phyloP scores from a whole-genome alignment of 495 filamentous ascomycete species.

The Penicillium nucicola region DNA sequence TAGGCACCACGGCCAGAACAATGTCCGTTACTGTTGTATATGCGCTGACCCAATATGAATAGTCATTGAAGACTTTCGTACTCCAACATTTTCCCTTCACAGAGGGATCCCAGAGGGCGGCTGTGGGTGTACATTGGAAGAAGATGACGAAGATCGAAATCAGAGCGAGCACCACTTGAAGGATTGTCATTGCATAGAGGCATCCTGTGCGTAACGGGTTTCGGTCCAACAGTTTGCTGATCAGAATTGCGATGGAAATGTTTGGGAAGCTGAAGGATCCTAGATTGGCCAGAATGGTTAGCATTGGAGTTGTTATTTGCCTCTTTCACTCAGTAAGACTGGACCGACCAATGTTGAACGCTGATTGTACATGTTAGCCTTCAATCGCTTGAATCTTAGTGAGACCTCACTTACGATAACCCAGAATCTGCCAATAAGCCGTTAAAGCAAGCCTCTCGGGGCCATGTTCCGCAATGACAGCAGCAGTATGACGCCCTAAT shows the following conservation, averaged over 20 bases:
- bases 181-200: conserved; percentile 15
- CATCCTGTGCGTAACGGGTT: conserved; percentile 14
- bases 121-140: conserved; percentile 19
- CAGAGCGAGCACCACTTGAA: conserved; percentile 22
- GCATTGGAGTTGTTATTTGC: background rate
- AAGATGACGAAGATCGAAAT: conserved; percentile 22
- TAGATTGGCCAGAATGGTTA: background rate
- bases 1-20: conserved; percentile 24
- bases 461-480: conserved; percentile 18
- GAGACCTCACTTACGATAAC: background rate
- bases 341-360: conserved; percentile 15
- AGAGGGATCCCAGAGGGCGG: conserved; percentile 14
- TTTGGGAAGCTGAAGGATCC: conserved; percentile 25
- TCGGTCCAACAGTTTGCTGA: conserved; percentile 21
- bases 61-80: conserved; percentile 14
- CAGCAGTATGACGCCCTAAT: conserved; percentile 21
- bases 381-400: no score
- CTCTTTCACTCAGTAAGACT: background rate
- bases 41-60: conserved; percentile 21
- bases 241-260: conserved; percentile 23
- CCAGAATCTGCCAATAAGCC: conserved; percentile 18
- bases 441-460: conserved; percentile 4
- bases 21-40: conserved; percentile 26
- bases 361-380: no score
- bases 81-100: conserved; percentile 16